Percentiles rank a stretch among this genome's conserved stretches.
phyloP scores from a whole-genome alignment of 148 eudicot genomes.

The Nepenthes gracilis region DNA sequence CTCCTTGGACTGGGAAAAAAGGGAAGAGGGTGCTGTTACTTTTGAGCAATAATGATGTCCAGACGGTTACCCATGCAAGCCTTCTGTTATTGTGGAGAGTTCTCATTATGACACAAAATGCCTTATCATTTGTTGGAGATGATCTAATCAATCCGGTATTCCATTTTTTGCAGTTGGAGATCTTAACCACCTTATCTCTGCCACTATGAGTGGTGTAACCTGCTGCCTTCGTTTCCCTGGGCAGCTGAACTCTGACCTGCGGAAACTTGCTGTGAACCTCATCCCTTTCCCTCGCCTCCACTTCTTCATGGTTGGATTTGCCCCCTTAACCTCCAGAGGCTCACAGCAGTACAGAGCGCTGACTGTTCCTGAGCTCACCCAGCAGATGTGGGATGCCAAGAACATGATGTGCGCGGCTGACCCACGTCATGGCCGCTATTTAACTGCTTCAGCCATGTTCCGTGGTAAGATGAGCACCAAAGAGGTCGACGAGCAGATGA shows the following conservation, averaged over 20 bases:
- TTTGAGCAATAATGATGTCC: no score
- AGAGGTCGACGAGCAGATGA: slow-evolving; percentile 46
- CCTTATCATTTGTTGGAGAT: no score
- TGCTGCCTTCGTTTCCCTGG: slow-evolving; percentile 29
- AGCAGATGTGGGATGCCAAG: slow-evolving; percentile 57
- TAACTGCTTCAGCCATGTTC: slow-evolving; percentile 45
- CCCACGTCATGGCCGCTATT: slow-evolving; percentile 37
- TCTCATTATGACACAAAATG: no score
- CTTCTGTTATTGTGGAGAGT: no score
- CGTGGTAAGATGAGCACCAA: slow-evolving; percentile 48
- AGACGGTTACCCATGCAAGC: no score
- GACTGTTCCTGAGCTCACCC: slow-evolving; percentile 40
- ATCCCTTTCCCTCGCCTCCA: slow-evolving; percentile 48
- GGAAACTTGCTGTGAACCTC: slow-evolving; percentile 38
- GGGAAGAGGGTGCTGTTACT: no score
- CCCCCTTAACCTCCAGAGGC: slow-evolving; percentile 39
- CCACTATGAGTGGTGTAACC: not conserved
- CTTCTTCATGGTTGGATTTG: slow-evolving; percentile 47
- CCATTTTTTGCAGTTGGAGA: not conserved
- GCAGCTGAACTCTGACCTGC: slow-evolving; percentile 37
- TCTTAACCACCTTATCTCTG: not conserved
- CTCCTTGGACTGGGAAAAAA: no score
- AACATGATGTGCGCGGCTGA: slow-evolving; percentile 51
- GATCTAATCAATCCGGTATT: no score
- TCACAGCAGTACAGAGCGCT: slow-evolving; percentile 43